Evolutionary conservation across 2,329 filamentous ascomycete species (phyloP).

Genomic region (Pseudocercospora pini-densiflorae): DNA sequence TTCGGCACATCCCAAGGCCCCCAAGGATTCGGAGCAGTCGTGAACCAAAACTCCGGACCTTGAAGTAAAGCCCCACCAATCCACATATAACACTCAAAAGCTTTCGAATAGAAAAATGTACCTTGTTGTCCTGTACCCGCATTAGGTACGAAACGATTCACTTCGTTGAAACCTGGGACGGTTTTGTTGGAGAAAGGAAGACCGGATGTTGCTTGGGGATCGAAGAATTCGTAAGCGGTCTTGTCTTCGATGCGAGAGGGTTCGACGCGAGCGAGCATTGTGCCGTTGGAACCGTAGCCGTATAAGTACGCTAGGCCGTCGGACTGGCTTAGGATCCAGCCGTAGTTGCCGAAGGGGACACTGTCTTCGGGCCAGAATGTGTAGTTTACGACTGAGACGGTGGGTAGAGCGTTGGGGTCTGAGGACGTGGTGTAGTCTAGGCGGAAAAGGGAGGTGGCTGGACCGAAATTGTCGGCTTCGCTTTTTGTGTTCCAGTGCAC

Average conservation of each 20-base stretch:
- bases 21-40: background rate
- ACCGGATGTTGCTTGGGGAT: background rate
- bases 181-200: background rate
- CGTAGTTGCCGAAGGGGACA: background rate
- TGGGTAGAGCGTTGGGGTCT: background rate
- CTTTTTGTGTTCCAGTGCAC: background rate
- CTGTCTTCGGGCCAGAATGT: background rate
- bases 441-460: background rate
- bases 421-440: background rate
- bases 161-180: background rate
- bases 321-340: background rate
- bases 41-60: background rate
- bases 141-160: background rate
- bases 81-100: background rate
- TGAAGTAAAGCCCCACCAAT: background rate
- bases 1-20: background rate
- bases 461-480: background rate
- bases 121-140: background rate
- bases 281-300: background rate
- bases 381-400: background rate
- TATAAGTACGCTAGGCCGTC: background rate
- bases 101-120: background rate
- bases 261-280: background rate
- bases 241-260: background rate
- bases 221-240: background rate